Evolutionary conservation across 371 early-diverging fungal species (phyloP).

Genomic region (Apophysomyces ossiformis): DNA sequence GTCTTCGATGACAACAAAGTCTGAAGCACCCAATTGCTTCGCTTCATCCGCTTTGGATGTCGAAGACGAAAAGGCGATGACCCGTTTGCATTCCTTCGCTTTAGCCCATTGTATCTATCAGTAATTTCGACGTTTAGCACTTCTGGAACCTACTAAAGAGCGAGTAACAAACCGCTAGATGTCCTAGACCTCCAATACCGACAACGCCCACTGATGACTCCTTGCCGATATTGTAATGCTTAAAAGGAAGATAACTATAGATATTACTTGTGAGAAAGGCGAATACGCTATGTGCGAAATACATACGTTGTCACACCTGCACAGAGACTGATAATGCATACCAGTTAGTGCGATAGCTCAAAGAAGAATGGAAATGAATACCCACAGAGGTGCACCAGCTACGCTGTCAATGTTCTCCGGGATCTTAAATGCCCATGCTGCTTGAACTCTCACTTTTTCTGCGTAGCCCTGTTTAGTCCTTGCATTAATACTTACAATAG

Average conservation of each 20-base stretch:
- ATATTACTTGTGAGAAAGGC: not conserved
- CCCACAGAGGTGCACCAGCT: conserved; percentile 52
- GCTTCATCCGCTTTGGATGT: conserved; percentile 70
- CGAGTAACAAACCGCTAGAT: conserved; percentile 51
- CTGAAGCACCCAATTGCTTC: conserved; percentile 69
- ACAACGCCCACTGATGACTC: conserved; percentile 65
- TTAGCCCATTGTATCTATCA: conserved; percentile 61
- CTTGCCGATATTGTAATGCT: conserved; percentile 46
- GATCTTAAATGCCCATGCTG: conserved; percentile 55
- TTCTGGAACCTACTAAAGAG: not conserved
- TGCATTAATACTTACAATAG: not conserved
- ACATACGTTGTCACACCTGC: conserved; percentile 72
- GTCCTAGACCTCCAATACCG: conserved; percentile 81
- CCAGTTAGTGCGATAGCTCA: not conserved
- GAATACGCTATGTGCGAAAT: not conserved
- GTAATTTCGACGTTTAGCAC: not conserved
- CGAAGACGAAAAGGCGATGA: conserved; percentile 76
- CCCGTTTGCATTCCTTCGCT: conserved; percentile 61
- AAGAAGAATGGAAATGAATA: not conserved
- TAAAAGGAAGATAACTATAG: conserved; percentile 56
- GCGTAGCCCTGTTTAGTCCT: conserved; percentile 35
- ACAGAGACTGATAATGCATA: conserved; percentile 49
- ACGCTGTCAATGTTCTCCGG: conserved; percentile 51
- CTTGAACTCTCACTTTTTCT: conserved; percentile 46
- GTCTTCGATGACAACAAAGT: conserved; percentile 28